Percentiles rank a stretch among this genome's conserved stretches.
These are phyloP conservation scores for Hibiscus mutabilis DNA, from an alignment of 345 rosid species.

Conservation along the genomic window DNA sequence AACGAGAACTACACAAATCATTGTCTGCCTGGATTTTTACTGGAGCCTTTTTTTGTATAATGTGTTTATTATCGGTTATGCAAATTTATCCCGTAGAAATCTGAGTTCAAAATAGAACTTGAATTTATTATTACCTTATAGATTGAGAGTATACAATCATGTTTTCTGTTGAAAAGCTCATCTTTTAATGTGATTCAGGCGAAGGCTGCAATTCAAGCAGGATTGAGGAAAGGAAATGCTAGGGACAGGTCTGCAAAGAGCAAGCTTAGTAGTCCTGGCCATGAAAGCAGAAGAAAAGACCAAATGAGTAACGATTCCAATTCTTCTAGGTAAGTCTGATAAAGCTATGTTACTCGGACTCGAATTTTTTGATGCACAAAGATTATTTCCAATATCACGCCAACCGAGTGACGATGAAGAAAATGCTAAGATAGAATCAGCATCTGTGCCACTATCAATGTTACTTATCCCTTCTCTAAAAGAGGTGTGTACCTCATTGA, in stretches of 20 bases:
- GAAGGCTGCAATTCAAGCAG: conserved; percentile 77
- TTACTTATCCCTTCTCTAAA: conserved; percentile 79
- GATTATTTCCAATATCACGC: conserved; percentile 42
- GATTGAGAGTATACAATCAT: background rate
- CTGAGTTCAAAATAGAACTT: background rate
- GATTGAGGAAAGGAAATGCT: conserved; percentile 58
- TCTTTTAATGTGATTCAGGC: conserved; percentile 43
- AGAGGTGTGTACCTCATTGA: conserved; percentile 48
- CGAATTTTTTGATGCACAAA: conserved; percentile 51
- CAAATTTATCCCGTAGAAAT: background rate
- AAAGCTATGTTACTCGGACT: background rate
- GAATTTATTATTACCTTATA: background rate
- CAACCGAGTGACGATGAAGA: conserved; percentile 65
- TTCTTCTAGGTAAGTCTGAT: conserved; percentile 54
- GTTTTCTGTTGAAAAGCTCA: conserved; percentile 11
- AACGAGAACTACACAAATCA: background rate
- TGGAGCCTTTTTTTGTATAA: background rate
- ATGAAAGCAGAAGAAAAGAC: conserved; percentile 56
- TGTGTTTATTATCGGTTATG: background rate
- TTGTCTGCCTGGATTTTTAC: background rate
- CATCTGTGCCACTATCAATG: conserved; percentile 59
- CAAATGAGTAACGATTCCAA: conserved; percentile 46
- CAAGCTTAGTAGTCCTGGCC: conserved; percentile 40
- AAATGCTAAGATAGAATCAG: conserved; percentile 47
- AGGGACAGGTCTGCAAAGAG: conserved; percentile 59